phyloP scores from a whole-genome alignment of 768 basidiomycete genomes.

The Dioszegia hungarica region DNA sequence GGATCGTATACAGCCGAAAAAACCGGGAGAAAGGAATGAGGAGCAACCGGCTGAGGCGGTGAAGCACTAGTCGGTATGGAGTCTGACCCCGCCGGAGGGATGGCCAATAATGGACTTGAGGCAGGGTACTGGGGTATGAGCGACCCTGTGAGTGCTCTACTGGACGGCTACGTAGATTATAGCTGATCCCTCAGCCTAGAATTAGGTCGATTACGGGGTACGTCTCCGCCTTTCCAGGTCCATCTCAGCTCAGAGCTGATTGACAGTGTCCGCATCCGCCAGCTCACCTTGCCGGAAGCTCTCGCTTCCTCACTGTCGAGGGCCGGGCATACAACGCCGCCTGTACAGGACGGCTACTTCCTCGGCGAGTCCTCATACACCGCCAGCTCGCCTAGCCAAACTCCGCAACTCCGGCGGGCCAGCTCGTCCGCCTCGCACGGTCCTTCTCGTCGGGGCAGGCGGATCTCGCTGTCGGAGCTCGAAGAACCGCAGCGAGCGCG shows the following conservation, averaged over 20 bases:
- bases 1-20: no score
- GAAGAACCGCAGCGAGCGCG: neutral
- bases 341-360: neutral
- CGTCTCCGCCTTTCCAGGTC: neutral
- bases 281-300: slow-evolving; percentile 36
- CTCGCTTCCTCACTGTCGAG: slow-evolving; percentile 14
- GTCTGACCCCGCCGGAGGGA: no score
- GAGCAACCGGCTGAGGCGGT: no score
- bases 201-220: slow-evolving; percentile 42
- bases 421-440: neutral
- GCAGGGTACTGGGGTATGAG: neutral
- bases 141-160: neutral
- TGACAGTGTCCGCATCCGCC: slow-evolving; percentile 35
- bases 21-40: no score
- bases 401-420: no score
- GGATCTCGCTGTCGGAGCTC: slow-evolving; percentile 1
- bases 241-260: neutral
- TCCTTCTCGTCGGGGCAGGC: neutral
- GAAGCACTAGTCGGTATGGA: no score
- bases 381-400: slow-evolving; percentile 7
- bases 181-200: slow-evolving; percentile 21
- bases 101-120: no score
- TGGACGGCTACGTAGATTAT: neutral
- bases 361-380: slow-evolving; percentile 10
- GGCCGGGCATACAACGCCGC: no score